Conservation (phyloP, 2,329 filamentous ascomycete genomes). For the Ophiostoma sp. region DNA sequence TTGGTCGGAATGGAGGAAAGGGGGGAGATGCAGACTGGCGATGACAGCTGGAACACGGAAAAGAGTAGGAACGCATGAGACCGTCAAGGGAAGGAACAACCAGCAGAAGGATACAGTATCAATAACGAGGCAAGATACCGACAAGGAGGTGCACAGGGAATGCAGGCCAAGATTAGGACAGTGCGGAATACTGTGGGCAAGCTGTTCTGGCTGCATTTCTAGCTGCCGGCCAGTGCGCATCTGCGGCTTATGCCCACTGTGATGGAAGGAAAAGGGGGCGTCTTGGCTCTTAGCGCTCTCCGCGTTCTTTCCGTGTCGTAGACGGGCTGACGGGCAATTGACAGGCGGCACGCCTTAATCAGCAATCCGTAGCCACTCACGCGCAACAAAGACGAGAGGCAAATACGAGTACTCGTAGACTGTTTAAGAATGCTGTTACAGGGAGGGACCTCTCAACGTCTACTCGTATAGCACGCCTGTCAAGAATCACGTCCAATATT, state of each 20-base stretch:
- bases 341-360: background rate
- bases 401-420: too few relatives aligned
- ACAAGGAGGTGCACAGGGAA: slow-evolving; percentile 9
- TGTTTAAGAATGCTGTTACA: too few relatives aligned
- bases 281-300: slow-evolving; percentile 21
- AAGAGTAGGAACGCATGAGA: background rate
- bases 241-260: background rate
- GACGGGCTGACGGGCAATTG: background rate
- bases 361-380: background rate
- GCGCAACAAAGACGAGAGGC: too few relatives aligned
- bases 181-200: background rate
- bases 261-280: slow-evolving; percentile 16
- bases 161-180: slow-evolving; percentile 18
- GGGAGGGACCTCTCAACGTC: too few relatives aligned
- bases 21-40: background rate
- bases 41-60: background rate
- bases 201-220: background rate
- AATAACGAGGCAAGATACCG: background rate
- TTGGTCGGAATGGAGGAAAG: background rate
- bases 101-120: slow-evolving; percentile 8
- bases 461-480: too few relatives aligned
- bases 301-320: background rate
- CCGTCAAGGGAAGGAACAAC: background rate
- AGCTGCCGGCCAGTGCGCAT: slow-evolving; percentile 8
- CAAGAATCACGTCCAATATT: too few relatives aligned